Percentiles rank a stretch among this genome's conserved stretches.
These are phyloP conservation scores for Diaporthe sp. DNA, from an alignment of 2,329 filamentous ascomycete genomes.

Conservation along the genomic window DNA sequence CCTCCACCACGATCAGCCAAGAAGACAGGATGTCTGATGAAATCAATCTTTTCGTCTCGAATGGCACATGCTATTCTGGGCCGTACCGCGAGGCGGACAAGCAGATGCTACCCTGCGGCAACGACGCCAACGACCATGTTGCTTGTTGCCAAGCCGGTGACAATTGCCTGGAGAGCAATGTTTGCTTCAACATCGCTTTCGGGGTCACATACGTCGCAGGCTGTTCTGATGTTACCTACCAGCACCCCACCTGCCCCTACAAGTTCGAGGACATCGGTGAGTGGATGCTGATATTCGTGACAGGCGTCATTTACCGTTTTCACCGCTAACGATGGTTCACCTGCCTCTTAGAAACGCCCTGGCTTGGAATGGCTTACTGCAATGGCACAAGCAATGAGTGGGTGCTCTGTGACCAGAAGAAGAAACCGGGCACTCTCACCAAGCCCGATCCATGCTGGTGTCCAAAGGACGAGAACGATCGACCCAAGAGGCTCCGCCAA, in stretches of 20 bases:
- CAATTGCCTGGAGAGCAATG: conserved; percentile 50
- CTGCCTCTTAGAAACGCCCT: conserved; percentile 37
- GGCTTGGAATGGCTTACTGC: conserved; percentile 54
- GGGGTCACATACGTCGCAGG: conserved; percentile 54
- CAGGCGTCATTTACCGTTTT: neutral
- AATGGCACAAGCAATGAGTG: conserved; percentile 51
- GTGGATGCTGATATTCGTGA: neutral
- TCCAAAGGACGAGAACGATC: conserved; percentile 45
- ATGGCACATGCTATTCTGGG: conserved; percentile 52
- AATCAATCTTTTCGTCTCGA: conserved; percentile 49
- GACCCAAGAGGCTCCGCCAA: conserved; percentile 47
- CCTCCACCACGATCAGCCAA: neutral
- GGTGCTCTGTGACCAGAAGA: conserved; percentile 50
- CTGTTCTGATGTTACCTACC: conserved; percentile 53
- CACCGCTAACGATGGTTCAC: conserved; percentile 10
- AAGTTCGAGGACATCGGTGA: conserved; percentile 46
- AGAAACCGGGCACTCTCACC: conserved; percentile 43
- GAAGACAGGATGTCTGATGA: neutral
- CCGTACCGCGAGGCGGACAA: conserved; percentile 36
- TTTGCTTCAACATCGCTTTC: conserved; percentile 44
- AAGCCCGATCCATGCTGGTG: conserved; percentile 50
- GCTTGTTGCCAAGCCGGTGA: conserved; percentile 52
- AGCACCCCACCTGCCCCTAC: conserved; percentile 51
- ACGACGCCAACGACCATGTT: conserved; percentile 48
- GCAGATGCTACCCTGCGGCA: conserved; percentile 52